Conservation (phyloP, 1,284 basidiomycete genomes). For the Entoloma clypeatum region DNA sequence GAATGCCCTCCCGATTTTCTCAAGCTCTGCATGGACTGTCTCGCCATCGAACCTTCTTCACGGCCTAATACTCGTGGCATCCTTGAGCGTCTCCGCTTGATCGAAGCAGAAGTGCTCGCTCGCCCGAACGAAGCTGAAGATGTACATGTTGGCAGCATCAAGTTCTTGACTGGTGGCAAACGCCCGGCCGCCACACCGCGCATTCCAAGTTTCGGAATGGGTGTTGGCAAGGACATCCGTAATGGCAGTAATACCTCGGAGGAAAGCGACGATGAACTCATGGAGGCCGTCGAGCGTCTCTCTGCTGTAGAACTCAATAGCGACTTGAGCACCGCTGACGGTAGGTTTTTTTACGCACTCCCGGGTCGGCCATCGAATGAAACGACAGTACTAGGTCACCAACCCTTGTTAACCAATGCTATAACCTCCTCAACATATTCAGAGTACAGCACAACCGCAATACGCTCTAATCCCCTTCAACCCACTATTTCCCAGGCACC, state of each 20-base stretch:
- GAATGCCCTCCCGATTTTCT: constrained; percentile 82
- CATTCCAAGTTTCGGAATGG: constrained; percentile 84
- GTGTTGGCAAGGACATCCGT: constrained; percentile 58
- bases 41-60: constrained; percentile 58
- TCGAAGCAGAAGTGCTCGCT: constrained; percentile 79
- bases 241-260: constrained; percentile 38
- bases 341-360: constrained; percentile 24
- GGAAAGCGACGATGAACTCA: constrained; percentile 69
- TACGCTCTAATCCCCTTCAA: constrained; percentile 45
- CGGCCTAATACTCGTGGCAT: constrained; percentile 80
- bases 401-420: constrained; percentile 52
- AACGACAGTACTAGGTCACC: constrained; percentile 26
- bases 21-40: constrained; percentile 77
- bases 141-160: constrained; percentile 82
- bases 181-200: constrained; percentile 59
- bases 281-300: constrained; percentile 59
- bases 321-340: constrained; percentile 42
- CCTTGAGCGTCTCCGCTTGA: constrained; percentile 67
- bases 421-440: constrained; percentile 35
- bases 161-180: constrained; percentile 65
- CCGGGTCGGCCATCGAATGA: constrained; percentile 4
- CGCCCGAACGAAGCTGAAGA: constrained; percentile 62
- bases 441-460: constrained; percentile 66
- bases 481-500: constrained; percentile 38
- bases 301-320: constrained; percentile 50